Percentiles rank a stretch among this genome's conserved stretches.
phyloP scores from a whole-genome alignment of 108 stramenopile species.

The Nitzschia sp. region DNA sequence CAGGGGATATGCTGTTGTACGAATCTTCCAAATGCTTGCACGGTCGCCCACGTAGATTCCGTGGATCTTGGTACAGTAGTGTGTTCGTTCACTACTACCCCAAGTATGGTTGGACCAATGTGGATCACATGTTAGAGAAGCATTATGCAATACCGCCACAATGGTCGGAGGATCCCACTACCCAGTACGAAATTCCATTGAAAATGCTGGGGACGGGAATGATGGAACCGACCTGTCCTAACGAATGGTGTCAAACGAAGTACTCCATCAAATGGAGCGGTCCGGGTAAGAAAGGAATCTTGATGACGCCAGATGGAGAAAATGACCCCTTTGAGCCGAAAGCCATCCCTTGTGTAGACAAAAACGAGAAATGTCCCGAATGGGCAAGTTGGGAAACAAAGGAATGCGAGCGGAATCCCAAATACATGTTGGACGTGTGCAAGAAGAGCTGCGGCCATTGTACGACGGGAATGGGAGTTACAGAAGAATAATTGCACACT shows the following conservation, averaged over 20 bases:
- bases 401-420: conserved; percentile 25
- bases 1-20: conserved; percentile 84
- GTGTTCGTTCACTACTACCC: conserved; percentile 85
- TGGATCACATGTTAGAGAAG: conserved; percentile 37
- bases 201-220: conserved; percentile 63
- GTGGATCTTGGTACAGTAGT: conserved; percentile 68
- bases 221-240: conserved; percentile 65
- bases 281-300: conserved; percentile 48
- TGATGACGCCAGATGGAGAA: conserved; percentile 38
- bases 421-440: conserved; percentile 22
- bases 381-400: conserved; percentile 19
- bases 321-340: conserved; percentile 29
- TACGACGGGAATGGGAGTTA: background rate
- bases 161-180: conserved; percentile 39
- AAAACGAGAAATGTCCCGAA: background rate
- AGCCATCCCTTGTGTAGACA: conserved; percentile 11
- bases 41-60: conserved; percentile 71
- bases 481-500: background rate
- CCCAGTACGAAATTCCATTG: conserved; percentile 25
- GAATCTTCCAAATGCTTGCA: conserved; percentile 84
- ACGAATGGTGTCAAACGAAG: conserved; percentile 66
- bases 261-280: conserved; percentile 66
- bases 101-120: conserved; percentile 35
- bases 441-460: conserved; percentile 29
- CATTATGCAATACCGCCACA: conserved; percentile 48